Conservation (phyloP, 768 basidiomycete species). For the Crucibulum laeve region DNA sequence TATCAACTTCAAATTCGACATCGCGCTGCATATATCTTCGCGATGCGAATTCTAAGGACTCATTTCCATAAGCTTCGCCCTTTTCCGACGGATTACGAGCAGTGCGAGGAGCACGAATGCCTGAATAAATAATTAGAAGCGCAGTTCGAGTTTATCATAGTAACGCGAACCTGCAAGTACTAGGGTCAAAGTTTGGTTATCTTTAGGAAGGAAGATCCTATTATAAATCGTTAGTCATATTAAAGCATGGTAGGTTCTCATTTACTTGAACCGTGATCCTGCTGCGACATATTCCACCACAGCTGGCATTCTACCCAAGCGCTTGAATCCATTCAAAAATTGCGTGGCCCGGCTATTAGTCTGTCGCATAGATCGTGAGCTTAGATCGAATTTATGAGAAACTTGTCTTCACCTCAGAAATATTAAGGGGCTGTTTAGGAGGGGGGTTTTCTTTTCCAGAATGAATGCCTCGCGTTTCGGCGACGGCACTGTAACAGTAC, state of each 20-base stretch:
- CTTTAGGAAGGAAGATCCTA: constrained; percentile 82
- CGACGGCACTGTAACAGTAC: constrained; percentile 51
- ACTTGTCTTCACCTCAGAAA: constrained; percentile 69
- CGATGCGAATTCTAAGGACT: constrained; percentile 76
- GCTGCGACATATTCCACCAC: constrained; percentile 92
- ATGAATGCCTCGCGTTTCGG: constrained; percentile 82
- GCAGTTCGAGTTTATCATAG: background rate
- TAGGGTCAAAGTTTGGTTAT: constrained; percentile 89
- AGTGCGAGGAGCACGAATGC: constrained; percentile 87
- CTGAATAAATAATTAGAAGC: constrained; percentile 27
- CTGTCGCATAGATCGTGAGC: constrained; percentile 26
- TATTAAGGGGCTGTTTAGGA: constrained; percentile 80
- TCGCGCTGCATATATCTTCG: constrained; percentile 91
- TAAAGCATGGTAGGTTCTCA: constrained; percentile 5
- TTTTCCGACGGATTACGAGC: constrained; percentile 80
- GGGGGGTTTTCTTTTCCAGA: constrained; percentile 85
- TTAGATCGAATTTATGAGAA: background rate
- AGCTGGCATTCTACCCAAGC: constrained; percentile 76
- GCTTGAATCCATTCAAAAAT: constrained; percentile 90
- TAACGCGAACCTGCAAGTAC: constrained; percentile 70
- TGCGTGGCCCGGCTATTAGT: constrained; percentile 72
- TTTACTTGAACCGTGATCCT: constrained; percentile 92
- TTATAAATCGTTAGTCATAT: constrained; percentile 1
- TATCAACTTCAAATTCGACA: constrained; percentile 88
- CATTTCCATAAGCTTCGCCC: constrained; percentile 82